Evolutionary conservation across 352 stramenopile genomes (phyloP).

Genomic region (Globisporangium irregulare): DNA sequence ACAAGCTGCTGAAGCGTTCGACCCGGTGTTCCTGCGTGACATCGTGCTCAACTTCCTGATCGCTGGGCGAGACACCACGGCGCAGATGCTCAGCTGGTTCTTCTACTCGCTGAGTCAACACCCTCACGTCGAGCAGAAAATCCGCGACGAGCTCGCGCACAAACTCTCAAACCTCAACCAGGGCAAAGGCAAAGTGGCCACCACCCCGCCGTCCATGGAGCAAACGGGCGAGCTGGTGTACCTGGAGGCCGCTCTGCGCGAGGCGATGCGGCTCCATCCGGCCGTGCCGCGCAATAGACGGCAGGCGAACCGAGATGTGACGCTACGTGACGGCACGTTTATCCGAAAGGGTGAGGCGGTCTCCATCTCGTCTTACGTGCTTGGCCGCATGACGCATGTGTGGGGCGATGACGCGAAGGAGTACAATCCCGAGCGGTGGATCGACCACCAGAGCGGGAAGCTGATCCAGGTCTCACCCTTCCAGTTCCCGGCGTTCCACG

Average conservation of each 20-base stretch:
- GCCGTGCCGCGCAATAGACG: constrained; percentile 27
- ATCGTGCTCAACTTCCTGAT: constrained; percentile 51
- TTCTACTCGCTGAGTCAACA: constrained; percentile 39
- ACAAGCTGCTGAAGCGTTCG: background rate
- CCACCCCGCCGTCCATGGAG: constrained; percentile 6
- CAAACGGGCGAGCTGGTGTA: constrained; percentile 13
- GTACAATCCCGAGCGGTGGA: constrained; percentile 48
- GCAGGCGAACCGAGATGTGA: constrained; percentile 33
- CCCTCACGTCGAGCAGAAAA: constrained; percentile 26
- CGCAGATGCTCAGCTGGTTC: constrained; percentile 39
- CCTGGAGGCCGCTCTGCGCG: constrained; percentile 25
- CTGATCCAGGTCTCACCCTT: constrained; percentile 27
- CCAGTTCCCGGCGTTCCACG: constrained; percentile 53
- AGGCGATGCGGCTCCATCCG: constrained; percentile 33
- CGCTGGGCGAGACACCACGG: constrained; percentile 45
- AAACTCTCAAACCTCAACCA: constrained; percentile 4
- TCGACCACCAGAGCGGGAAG: constrained; percentile 30
- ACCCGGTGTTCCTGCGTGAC: constrained; percentile 27
- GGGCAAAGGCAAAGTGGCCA: background rate
- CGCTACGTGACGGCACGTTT: constrained; percentile 59
- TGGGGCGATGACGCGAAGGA: constrained; percentile 43
- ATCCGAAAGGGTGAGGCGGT: constrained; percentile 31
- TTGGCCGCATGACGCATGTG: constrained; percentile 35
- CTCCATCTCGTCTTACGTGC: constrained; percentile 34
- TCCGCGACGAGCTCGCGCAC: constrained; percentile 21